Evolutionary conservation across 805 yeast genomes (phyloP).

Genomic region (Saturnispora quitensis): DNA sequence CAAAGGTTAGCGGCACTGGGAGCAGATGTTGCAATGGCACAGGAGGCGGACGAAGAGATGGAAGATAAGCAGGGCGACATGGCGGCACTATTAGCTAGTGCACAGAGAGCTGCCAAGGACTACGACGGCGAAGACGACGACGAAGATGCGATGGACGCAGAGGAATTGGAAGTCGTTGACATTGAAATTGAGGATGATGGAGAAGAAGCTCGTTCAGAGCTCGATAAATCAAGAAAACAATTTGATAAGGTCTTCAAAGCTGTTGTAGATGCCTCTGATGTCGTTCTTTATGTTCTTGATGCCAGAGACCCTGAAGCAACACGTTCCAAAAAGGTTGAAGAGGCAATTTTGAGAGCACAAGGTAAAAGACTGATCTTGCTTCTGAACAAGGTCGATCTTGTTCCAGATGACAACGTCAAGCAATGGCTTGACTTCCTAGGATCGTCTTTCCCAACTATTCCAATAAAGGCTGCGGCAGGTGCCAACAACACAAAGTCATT

Average conservation of each 20-base stretch:
- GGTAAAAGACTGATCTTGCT: slow-evolving; percentile 79
- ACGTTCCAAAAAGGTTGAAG: slow-evolving; percentile 84
- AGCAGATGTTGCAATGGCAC: slow-evolving; percentile 27
- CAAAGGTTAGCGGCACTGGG: neutral
- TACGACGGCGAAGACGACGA: slow-evolving; percentile 48
- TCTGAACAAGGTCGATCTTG: slow-evolving; percentile 84
- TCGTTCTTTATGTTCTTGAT: slow-evolving; percentile 85
- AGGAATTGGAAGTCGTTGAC: slow-evolving; percentile 41
- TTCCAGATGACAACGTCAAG: slow-evolving; percentile 76
- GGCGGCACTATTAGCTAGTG: slow-evolving; percentile 82
- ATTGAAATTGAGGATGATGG: slow-evolving; percentile 33
- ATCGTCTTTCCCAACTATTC: slow-evolving; percentile 84
- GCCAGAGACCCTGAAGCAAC: slow-evolving; percentile 97
- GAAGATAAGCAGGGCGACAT: slow-evolving; percentile 38
- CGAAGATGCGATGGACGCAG: slow-evolving; percentile 36
- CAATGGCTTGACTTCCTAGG: slow-evolving; percentile 78
- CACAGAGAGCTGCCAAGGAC: slow-evolving; percentile 76
- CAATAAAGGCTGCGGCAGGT: slow-evolving; percentile 71
- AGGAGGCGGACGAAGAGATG: slow-evolving; percentile 29
- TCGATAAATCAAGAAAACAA: slow-evolving; percentile 77
- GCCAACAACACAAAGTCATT: slow-evolving; percentile 61
- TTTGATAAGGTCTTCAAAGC: slow-evolving; percentile 90
- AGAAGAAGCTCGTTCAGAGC: slow-evolving; percentile 32
- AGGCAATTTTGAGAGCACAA: slow-evolving; percentile 71
- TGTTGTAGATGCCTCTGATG: slow-evolving; percentile 89